phyloP scores from a whole-genome alignment of 176 grass and related monocot species.

The Oryza australiensis region DNA sequence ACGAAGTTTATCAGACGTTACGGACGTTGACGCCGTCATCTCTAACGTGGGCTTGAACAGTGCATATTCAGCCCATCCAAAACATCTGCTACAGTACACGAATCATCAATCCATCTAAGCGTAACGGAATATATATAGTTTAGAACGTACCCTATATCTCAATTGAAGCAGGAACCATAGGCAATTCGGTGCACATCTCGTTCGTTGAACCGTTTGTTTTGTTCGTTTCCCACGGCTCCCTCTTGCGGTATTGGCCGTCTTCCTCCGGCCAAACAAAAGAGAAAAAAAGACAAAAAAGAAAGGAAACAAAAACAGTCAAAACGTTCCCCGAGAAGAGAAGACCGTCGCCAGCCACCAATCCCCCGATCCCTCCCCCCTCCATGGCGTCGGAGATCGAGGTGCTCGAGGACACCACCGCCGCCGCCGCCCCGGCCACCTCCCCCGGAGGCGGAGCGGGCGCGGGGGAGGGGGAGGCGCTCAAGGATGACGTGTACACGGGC shows the following conservation, averaged over 20 bases:
- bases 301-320: conserved; percentile 21
- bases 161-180: too few species aligned
- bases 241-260: background rate
- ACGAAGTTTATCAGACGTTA: too few species aligned
- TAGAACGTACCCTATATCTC: too few species aligned
- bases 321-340: conserved; percentile 9
- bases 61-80: too few species aligned
- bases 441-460: background rate
- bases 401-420: conserved; percentile 40
- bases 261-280: conserved; percentile 15
- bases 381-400: conserved; percentile 82
- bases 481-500: conserved; percentile 87
- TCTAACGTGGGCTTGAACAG: too few species aligned
- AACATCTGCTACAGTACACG: too few species aligned
- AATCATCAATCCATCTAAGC: too few species aligned
- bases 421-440: conserved; percentile 2
- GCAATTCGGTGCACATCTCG: too few species aligned
- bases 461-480: conserved; percentile 47
- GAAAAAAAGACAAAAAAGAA: background rate
- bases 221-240: background rate
- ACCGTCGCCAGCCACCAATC: background rate
- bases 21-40: too few species aligned
- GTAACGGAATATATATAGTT: too few species aligned
- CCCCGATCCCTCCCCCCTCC: conserved; percentile 2
- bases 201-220: too few species aligned